Conservation (phyloP, 306 rosid species). For the Cucurbita moschata region DNA sequence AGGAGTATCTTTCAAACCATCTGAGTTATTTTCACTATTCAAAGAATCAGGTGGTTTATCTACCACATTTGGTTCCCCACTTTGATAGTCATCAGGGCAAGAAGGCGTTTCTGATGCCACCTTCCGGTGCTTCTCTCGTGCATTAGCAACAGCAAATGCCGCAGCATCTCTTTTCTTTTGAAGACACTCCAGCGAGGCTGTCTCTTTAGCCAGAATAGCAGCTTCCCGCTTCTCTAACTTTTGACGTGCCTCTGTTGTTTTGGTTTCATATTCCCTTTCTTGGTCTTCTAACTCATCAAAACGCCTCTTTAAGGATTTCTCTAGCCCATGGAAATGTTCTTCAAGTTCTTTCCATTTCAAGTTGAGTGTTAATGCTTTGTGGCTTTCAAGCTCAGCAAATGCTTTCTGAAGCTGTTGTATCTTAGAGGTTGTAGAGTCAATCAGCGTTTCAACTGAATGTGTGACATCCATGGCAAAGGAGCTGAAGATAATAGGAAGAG, state of each 20-base stretch:
- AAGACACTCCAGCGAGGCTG: conserved; percentile 53
- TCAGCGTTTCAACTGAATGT: conserved; percentile 52
- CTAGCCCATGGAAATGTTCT: conserved; percentile 92
- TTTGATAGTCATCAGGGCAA: conserved; percentile 28
- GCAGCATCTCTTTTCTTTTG: conserved; percentile 90
- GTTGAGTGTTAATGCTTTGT: conserved; percentile 75
- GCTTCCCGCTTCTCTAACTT: conserved; percentile 62
- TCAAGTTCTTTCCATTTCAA: conserved; percentile 96
- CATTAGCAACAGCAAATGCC: conserved; percentile 43
- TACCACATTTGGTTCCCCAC: conserved; percentile 22
- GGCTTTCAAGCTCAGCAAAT: conserved; percentile 96
- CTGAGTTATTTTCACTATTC: conserved; percentile 29
- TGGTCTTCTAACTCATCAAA: conserved; percentile 91
- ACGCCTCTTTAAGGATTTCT: conserved; percentile 95
- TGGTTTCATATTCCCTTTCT: conserved; percentile 71
- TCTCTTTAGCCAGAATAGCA: conserved; percentile 65
- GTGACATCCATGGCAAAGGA: conserved; percentile 64
- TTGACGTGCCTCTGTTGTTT: conserved; percentile 50
- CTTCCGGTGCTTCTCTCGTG: conserved; percentile 67
- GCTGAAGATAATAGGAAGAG: conserved; percentile 28
- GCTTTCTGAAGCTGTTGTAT: conserved; percentile 96
- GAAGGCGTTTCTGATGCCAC: conserved; percentile 33
- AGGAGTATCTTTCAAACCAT: conserved; percentile 33
- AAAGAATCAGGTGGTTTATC: conserved; percentile 44
- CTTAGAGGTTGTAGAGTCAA: conserved; percentile 77